These are phyloP conservation scores for Leptographium wingfieldii DNA, from an alignment of 2,329 filamentous ascomycete species.

Conservation along the genomic window DNA sequence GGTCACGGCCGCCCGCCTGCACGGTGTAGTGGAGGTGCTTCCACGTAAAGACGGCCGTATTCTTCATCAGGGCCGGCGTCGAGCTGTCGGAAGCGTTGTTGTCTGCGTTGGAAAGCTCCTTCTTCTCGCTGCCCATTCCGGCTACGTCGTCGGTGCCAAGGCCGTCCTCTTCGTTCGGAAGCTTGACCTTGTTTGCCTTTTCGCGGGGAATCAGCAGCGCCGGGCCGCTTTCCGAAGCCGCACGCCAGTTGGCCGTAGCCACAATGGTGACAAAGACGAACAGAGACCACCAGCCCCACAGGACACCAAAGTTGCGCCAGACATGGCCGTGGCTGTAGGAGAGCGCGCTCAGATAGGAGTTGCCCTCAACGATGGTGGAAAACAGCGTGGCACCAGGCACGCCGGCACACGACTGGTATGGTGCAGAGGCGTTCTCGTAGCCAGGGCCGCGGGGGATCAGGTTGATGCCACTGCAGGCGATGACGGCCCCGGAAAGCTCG, in stretches of 20 bases:
- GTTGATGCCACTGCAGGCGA: constrained; percentile 36
- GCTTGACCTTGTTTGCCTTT: constrained; percentile 4
- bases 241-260: constrained; percentile 6
- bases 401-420: constrained; percentile 41
- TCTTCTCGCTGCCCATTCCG: constrained; percentile 30
- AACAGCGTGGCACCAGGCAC: constrained; percentile 41
- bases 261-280: constrained; percentile 57
- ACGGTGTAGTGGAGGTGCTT: constrained; percentile 72
- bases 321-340: constrained; percentile 43
- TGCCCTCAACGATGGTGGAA: constrained; percentile 34
- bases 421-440: constrained; percentile 24
- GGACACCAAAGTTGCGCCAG: constrained; percentile 67
- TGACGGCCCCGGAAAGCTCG: constrained; percentile 37
- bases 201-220: constrained; percentile 11
- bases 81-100: constrained; percentile 43
- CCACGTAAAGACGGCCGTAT: constrained; percentile 67
- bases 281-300: constrained; percentile 62
- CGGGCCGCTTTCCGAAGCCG: constrained; percentile 3
- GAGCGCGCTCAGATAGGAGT: constrained; percentile 26
- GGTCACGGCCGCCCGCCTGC: constrained; percentile 39
- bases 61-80: constrained; percentile 41
- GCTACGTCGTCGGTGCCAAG: not conserved
- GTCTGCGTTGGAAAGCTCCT: constrained; percentile 31
- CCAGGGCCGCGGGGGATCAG: constrained; percentile 37
- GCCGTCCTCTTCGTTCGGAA: not conserved